phyloP scores from a whole-genome alignment of 768 basidiomycete species.

The Termitomyces sp. region DNA sequence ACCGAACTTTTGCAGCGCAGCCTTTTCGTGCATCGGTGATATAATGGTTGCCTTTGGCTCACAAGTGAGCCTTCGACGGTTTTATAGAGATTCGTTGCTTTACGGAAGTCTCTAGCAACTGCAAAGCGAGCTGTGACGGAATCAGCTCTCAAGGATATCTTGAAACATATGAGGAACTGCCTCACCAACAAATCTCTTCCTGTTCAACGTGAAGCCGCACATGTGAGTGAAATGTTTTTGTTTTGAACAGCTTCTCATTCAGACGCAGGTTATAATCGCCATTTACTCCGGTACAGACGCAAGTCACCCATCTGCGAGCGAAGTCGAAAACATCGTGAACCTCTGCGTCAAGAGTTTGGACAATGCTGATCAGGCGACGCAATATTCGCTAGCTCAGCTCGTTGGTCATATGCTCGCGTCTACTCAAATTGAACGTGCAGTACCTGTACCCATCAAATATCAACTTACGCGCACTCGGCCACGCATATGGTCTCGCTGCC shows the following conservation, averaged over 20 bases:
- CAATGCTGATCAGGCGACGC: too few species aligned
- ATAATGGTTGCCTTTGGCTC: too few species aligned
- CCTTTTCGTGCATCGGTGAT: too few species aligned
- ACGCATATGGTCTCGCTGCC: too few species aligned
- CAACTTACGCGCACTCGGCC: slow-evolving; percentile 73
- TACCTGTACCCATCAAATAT: slow-evolving; percentile 73
- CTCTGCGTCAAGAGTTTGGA: too few species aligned
- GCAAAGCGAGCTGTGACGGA: slow-evolving; percentile 88
- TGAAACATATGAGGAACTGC: slow-evolving; percentile 77
- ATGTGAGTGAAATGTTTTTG: not conserved
- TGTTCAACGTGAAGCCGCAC: too few species aligned
- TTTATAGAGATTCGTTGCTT: slow-evolving; percentile 36
- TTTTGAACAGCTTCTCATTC: slow-evolving; percentile 1
- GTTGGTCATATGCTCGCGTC: too few species aligned
- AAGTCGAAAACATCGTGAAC: too few species aligned
- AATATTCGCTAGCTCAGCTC: too few species aligned
- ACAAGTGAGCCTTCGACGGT: slow-evolving; percentile 25
- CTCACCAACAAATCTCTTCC: slow-evolving; percentile 82
- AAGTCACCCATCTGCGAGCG: slow-evolving; percentile 55
- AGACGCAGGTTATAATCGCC: slow-evolving; percentile 41
- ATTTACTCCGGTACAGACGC: slow-evolving; percentile 60
- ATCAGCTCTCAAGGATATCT: slow-evolving; percentile 69
- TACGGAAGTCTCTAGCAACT: slow-evolving; percentile 76
- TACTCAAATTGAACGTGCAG: too few species aligned
- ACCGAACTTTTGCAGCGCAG: too few species aligned